Evolutionary conservation across 148 eudicot genomes (phyloP).

Genomic region (Arctostaphylos glauca): DNA sequence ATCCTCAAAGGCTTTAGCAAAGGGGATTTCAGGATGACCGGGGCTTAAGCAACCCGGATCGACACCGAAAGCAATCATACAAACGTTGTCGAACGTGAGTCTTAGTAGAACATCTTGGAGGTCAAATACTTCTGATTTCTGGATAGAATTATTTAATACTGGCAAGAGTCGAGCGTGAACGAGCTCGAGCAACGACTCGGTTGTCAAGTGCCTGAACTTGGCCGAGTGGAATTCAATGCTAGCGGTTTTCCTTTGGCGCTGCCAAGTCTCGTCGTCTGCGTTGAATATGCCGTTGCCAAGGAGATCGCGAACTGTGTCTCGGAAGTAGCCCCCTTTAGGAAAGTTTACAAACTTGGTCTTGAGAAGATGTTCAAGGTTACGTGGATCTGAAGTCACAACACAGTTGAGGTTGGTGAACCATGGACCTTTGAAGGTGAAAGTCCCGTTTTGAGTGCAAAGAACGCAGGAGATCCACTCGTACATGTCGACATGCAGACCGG

Average conservation of each 20-base stretch:
- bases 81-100: constrained; percentile 77
- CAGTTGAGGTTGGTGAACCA: constrained; percentile 71
- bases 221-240: constrained; percentile 85
- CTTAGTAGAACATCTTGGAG: constrained; percentile 73
- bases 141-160: constrained; percentile 49
- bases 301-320: constrained; percentile 51
- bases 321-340: constrained; percentile 69
- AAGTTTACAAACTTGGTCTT: constrained; percentile 60
- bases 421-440: constrained; percentile 67
- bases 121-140: constrained; percentile 37
- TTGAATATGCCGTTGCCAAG: constrained; percentile 80
- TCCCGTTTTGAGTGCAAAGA: constrained; percentile 46
- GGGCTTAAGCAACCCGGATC: constrained; percentile 73
- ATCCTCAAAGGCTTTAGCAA: constrained; percentile 71
- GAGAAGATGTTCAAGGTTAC: constrained; percentile 73
- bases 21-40: constrained; percentile 63
- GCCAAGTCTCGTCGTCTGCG: constrained; percentile 77
- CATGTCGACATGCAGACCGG: constrained; percentile 44
- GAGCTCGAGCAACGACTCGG: constrained; percentile 58
- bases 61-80: constrained; percentile 87
- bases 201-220: constrained; percentile 58
- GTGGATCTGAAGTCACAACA: constrained; percentile 75
- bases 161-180: constrained; percentile 67
- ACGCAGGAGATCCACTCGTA: constrained; percentile 67
- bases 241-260: constrained; percentile 70